Conservation (phyloP, 2,329 filamentous ascomycete species). For the Nemania sp. region DNA sequence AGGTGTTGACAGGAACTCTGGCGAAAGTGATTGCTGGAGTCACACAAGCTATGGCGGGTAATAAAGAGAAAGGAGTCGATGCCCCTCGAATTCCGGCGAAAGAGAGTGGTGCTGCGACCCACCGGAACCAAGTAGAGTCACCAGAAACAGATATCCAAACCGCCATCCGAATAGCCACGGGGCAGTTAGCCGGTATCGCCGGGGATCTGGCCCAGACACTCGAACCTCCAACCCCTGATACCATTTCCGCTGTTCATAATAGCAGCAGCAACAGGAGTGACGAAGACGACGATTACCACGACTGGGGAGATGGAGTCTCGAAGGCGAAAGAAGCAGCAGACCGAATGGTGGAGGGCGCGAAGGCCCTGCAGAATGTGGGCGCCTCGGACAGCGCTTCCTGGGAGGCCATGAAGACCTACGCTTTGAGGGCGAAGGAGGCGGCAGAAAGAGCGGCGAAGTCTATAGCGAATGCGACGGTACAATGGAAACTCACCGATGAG, state of each 20-base stretch:
- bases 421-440: slow-evolving; percentile 14
- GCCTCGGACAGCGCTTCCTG: slow-evolving; percentile 6
- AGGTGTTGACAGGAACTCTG: slow-evolving; percentile 11
- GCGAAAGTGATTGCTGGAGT: slow-evolving; percentile 15
- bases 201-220: slow-evolving; percentile 15
- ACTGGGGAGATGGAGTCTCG: slow-evolving; percentile 12
- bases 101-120: neutral
- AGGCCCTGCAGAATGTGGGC: slow-evolving; percentile 13
- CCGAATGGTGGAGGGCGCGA: slow-evolving; percentile 27
- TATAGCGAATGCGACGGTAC: slow-evolving; percentile 22
- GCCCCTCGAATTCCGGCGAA: too few species aligned
- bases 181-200: slow-evolving; percentile 24
- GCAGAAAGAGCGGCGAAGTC: slow-evolving; percentile 22
- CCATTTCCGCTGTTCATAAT: neutral
- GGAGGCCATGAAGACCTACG: slow-evolving; percentile 23
- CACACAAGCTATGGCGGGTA: slow-evolving; percentile 7
- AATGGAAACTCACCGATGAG: slow-evolving; percentile 31
- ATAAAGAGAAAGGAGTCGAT: neutral
- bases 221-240: neutral
- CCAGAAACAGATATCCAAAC: slow-evolving; percentile 9
- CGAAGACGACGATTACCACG: neutral
- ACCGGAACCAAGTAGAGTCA: neutral
- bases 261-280: neutral
- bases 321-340: slow-evolving; percentile 20
- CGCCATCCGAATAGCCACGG: slow-evolving; percentile 19